Base-by-base conservation (phyloP, 192 early-diverging fungal genomes). In the Diversispora epigaea region DNA sequence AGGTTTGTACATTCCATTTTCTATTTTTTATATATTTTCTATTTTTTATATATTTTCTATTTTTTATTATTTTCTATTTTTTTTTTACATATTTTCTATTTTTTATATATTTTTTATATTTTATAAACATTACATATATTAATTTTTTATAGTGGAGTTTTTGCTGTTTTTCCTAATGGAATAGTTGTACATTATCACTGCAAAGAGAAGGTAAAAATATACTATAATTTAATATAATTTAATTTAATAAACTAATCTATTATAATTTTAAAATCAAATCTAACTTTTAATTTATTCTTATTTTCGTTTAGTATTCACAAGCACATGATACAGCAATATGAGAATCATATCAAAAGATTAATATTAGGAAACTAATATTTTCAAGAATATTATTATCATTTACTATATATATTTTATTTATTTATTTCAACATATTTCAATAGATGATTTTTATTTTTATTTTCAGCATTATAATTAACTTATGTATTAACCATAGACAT, bases 161-260 rank as follows among this genome's bases (percentile, higher is more conserved):
- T 94, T 81, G 91, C 91, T 4, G 86, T 85, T 3, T 92, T 89
- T 78, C 90, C 91, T 3, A 86, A 89, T 67, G 90, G 89, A 14
- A 82, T 87, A 4, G 86, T 94, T 9, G 87, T 92, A 5, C 93
- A 94, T 82, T 89, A 91, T 65, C 89, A 86, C 61, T 94, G 93
- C 76, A 89, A 89, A 72, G 87, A 89, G 45, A 82, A 82, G 73
- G 73, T 75, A 25, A 44, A 43, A 39, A 54, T 15, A 40, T 40
- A 44, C 14, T 43, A 3, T 41, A n/a, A 63, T 73, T 8, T 65
- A 54, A 25, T 46, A 22, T 1, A 41, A 60, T 60, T 45, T 54
- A 47, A 22, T 56, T 60, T 46, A 0, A 56, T 39, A 21, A 41
- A 12, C 3, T 21, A 32, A 32, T 32, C 25, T 32, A 32, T 32